Conservation (phyloP, 2,329 filamentous ascomycete species). For the Apiospora aurea region DNA sequence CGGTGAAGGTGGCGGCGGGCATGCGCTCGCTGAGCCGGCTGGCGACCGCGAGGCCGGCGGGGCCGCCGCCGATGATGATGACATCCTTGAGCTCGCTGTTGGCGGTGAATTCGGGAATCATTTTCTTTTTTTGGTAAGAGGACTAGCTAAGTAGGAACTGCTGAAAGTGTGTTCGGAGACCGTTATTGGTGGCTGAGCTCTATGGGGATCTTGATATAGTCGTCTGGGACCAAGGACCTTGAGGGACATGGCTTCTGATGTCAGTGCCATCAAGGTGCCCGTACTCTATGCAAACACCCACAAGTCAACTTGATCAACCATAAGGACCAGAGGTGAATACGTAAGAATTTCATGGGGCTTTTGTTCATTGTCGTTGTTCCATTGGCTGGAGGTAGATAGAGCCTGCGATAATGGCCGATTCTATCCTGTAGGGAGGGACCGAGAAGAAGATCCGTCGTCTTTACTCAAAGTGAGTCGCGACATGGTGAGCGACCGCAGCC, state of each 20-base stretch:
- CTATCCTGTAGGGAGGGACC: background rate
- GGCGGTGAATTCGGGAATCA: constrained; percentile 29
- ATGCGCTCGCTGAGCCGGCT: constrained; percentile 75
- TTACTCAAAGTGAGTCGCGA: constrained; percentile 63
- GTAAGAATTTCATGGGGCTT: background rate
- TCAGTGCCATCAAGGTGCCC: constrained; percentile 24
- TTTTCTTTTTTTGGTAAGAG: constrained; percentile 23
- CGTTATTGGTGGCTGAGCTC: background rate
- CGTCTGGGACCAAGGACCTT: constrained; percentile 1
- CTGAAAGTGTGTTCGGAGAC: background rate
- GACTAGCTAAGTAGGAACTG: background rate
- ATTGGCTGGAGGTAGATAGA: background rate
- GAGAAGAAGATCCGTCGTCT: background rate
- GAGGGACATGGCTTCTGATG: constrained; percentile 19
- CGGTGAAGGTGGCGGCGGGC: constrained; percentile 81
- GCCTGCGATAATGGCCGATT: no score
- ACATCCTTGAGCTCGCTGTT: constrained; percentile 64
- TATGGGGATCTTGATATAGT: constrained; percentile 4
- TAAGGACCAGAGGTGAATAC: background rate
- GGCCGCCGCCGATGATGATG: constrained; percentile 76
- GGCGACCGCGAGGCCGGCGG: constrained; percentile 77
- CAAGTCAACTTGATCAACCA: background rate
- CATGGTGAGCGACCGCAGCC: constrained; percentile 71
- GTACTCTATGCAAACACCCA: background rate
- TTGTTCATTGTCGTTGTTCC: background rate